These are phyloP conservation scores for Phytophthora rubi DNA, from an alignment of 352 stramenopile genomes.

Conservation along the genomic window DNA sequence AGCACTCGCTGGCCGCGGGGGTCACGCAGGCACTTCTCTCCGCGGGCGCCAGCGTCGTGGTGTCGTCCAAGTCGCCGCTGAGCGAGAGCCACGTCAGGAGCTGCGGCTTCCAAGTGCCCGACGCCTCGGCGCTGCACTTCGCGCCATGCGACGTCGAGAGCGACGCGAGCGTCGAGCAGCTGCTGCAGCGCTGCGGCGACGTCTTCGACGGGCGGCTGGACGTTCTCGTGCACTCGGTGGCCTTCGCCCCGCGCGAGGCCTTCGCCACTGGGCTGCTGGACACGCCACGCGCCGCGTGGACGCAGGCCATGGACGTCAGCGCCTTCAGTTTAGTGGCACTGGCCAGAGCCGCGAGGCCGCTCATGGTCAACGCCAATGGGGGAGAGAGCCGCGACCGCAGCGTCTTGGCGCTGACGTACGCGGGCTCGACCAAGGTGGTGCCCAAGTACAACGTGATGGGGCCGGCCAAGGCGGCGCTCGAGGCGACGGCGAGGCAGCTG, in stretches of 20 bases:
- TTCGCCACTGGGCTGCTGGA: slow-evolving; percentile 74
- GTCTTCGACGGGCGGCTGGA: slow-evolving; percentile 74
- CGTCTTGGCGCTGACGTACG: slow-evolving; percentile 89
- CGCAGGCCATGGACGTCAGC: slow-evolving; percentile 85
- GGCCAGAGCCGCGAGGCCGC: slow-evolving; percentile 62
- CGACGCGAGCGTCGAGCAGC: slow-evolving; percentile 55
- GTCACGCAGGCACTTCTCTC: slow-evolving; percentile 74
- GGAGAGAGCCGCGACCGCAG: slow-evolving; percentile 56
- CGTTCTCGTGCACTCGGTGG: slow-evolving; percentile 92
- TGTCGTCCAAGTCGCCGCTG: slow-evolving; percentile 70
- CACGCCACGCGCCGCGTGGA: slow-evolving; percentile 57
- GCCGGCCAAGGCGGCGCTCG: slow-evolving; percentile 90
- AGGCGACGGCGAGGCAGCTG: slow-evolving; percentile 83
- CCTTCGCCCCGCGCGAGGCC: slow-evolving; percentile 82
- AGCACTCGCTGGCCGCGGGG: slow-evolving; percentile 85
- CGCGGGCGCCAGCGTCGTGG: slow-evolving; percentile 73
- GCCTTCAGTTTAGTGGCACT: slow-evolving; percentile 91
- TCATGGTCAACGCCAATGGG: slow-evolving; percentile 39
- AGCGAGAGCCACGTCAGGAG: slow-evolving; percentile 53
- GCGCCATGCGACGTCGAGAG: slow-evolving; percentile 79
- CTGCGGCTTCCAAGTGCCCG: slow-evolving; percentile 55
- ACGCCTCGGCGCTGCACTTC: slow-evolving; percentile 46
- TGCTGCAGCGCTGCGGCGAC: slow-evolving; percentile 51
- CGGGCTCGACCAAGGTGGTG: slow-evolving; percentile 81
- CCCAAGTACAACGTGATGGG: slow-evolving; percentile 94